Evolutionary conservation across 2,329 filamentous ascomycete genomes (phyloP).

Genomic region (Trichophyton simii): DNA sequence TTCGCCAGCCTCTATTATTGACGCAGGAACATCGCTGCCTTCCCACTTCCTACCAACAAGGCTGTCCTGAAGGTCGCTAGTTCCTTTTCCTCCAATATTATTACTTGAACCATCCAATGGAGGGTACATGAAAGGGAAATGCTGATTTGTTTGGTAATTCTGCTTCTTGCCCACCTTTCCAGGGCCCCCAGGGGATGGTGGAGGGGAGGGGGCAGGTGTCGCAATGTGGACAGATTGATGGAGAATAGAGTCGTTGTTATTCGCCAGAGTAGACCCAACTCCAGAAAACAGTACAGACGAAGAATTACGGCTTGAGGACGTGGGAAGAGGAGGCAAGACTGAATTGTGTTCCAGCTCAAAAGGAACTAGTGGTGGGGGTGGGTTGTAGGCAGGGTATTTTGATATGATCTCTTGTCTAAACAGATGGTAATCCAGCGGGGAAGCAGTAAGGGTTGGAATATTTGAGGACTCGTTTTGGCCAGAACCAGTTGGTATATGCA

Average conservation of each 20-base stretch:
- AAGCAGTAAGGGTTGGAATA: constrained; percentile 76
- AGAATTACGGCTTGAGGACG: constrained; percentile 53
- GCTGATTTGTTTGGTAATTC: constrained; percentile 98
- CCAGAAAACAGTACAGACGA: constrained; percentile 51
- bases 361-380: constrained; percentile 68
- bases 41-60: constrained; percentile 72
- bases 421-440: constrained; percentile 86
- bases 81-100: constrained; percentile 77
- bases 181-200: constrained; percentile 74
- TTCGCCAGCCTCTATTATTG: constrained; percentile 87
- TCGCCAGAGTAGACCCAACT: constrained; percentile 36
- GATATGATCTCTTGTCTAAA: constrained; percentile 95
- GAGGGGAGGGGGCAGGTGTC: constrained; percentile 91
- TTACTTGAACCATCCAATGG: constrained; percentile 82
- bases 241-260: constrained; percentile 57
- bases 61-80: constrained; percentile 50
- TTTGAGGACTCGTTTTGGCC: constrained; percentile 45
- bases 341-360: constrained; percentile 85
- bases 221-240: constrained; percentile 96
- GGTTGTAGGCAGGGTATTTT: constrained; percentile 93
- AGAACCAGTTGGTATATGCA: constrained; percentile 36
- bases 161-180: constrained; percentile 96
- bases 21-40: constrained; percentile 78
- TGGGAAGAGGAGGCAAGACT: constrained; percentile 68
- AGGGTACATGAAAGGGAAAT: constrained; percentile 95